phyloP scores from a whole-genome alignment of 2,329 filamentous ascomycete genomes.

The Aspergillus sp. region DNA sequence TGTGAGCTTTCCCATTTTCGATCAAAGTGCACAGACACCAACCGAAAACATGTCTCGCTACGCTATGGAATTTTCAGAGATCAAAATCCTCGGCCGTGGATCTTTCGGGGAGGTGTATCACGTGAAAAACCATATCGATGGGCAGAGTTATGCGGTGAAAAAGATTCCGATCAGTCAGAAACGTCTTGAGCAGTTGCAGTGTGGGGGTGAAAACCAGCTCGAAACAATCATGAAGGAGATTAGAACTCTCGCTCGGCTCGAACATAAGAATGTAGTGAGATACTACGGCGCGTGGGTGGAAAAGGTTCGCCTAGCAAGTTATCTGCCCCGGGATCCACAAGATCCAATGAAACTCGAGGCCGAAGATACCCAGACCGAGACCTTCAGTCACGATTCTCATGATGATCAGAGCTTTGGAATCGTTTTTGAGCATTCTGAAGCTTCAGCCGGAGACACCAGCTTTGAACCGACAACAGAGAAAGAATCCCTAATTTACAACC shows the following conservation, averaged over 20 bases:
- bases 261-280: constrained; percentile 66
- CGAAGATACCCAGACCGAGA: constrained; percentile 16
- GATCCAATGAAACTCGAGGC: constrained; percentile 6
- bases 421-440: constrained; percentile 42
- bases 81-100: constrained; percentile 61
- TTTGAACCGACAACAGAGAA: constrained; percentile 19
- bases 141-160: constrained; percentile 64
- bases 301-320: constrained; percentile 31
- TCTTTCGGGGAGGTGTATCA: constrained; percentile 66
- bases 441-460: constrained; percentile 17
- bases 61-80: constrained; percentile 52
- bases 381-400: constrained; percentile 15
- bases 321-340: constrained; percentile 8
- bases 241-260: constrained; percentile 59
- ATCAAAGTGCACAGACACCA: constrained; percentile 20
- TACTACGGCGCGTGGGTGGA: constrained; percentile 68
- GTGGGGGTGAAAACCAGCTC: constrained; percentile 53
- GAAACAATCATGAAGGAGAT: constrained; percentile 61
- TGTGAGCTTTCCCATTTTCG: constrained; percentile 33
- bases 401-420: constrained; percentile 38
- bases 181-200: constrained; percentile 52
- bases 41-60: constrained; percentile 44
- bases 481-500: constrained; percentile 17
- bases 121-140: constrained; percentile 61
- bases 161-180: constrained; percentile 59